These are phyloP conservation scores for Plenodomus tracheiphilus DNA, from an alignment of 2,329 filamentous ascomycete species.

Conservation along the genomic window DNA sequence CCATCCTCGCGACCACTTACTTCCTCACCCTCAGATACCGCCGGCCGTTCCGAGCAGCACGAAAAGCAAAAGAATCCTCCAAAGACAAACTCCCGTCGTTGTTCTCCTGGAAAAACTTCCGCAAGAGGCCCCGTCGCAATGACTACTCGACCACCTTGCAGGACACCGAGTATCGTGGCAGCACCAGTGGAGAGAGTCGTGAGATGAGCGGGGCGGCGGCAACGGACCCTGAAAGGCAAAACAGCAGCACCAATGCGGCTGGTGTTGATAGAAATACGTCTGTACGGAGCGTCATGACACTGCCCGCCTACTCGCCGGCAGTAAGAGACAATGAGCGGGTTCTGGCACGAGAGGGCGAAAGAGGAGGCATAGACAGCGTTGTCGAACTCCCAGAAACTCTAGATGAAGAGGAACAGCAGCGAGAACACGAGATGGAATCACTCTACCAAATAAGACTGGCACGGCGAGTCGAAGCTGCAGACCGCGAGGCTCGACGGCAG, in stretches of 20 bases:
- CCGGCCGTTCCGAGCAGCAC: constrained; percentile 12
- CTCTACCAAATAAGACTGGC: constrained; percentile 86
- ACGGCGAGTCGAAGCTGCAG: constrained; percentile 72
- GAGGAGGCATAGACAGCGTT: constrained; percentile 88
- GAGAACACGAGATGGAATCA: constrained; percentile 90
- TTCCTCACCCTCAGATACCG: constrained; percentile 32
- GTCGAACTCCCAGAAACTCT: constrained; percentile 80
- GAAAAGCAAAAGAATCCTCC: constrained; percentile 13
- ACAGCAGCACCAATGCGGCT: constrained; percentile 33
- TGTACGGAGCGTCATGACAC: constrained; percentile 88
- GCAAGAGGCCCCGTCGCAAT: constrained; percentile 30
- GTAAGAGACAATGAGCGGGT: constrained; percentile 78
- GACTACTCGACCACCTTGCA: constrained; percentile 41
- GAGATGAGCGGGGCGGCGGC: constrained; percentile 35
- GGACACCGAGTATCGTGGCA: constrained; percentile 34
- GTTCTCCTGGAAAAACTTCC: constrained; percentile 35
- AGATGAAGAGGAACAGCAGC: constrained; percentile 75
- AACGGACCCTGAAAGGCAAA: constrained; percentile 31
- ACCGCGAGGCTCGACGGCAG: constrained; percentile 75
- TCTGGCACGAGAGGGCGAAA: constrained; percentile 85
- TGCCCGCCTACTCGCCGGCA: constrained; percentile 79
- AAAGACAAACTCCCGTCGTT: constrained; percentile 36
- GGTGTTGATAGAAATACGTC: constrained; percentile 80
- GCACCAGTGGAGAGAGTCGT: constrained; percentile 23
- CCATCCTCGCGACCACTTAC: constrained; percentile 39